Base-by-base conservation (phyloP, 2,329 filamentous ascomycete genomes). In the Magnaporthiopsis incrustans region DNA sequence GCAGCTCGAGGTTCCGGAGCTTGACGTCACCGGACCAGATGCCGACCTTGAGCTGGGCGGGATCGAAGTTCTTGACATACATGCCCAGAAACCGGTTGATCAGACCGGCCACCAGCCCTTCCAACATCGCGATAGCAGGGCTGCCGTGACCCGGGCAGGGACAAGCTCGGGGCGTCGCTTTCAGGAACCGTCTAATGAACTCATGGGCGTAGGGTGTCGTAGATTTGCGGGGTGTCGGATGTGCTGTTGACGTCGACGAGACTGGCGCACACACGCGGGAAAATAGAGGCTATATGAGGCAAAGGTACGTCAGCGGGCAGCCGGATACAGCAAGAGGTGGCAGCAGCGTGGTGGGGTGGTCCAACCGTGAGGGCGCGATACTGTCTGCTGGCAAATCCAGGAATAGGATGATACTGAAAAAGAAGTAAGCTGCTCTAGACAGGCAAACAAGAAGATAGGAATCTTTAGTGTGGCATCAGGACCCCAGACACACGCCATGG, bases 61-160 rank as follows among this genome's bases (percentile, higher is more conserved):
- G 92, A 77, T 99, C 95, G 76, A 99, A 99, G 79, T 99, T 98
- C 84, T 96, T 93, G 77, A 99, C 94, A 77, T 99, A 99, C 90
- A 98, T 97, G 84, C 95, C 96, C 86, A 99, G 81, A 79, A 99
- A 98, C 81, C 96, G 90, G 82, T 99, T 99, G 71, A 99, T 89
- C 82, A 99, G 84, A 78, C 94, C 96, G 71, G 95, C 92, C 68
- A 98, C 95, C 71, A 99, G 84, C 70, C 93, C 91, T 85, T 99
- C 95, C 80, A 99, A 87, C 95, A 99, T 99, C 73, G 76, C 83
- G 82, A 79, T 53, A 76, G 76, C 76, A 71, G 70, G 76, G 74
- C 74, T 81, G 86, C 83, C 89, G 85, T 92, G 73, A 89, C 86
- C 89, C 89, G 74, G 90, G 88, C 86, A 80, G 78, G 87, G 87